Evolutionary conservation across 148 eudicot genomes (phyloP).

Genomic region (Camellia sinensis): DNA sequence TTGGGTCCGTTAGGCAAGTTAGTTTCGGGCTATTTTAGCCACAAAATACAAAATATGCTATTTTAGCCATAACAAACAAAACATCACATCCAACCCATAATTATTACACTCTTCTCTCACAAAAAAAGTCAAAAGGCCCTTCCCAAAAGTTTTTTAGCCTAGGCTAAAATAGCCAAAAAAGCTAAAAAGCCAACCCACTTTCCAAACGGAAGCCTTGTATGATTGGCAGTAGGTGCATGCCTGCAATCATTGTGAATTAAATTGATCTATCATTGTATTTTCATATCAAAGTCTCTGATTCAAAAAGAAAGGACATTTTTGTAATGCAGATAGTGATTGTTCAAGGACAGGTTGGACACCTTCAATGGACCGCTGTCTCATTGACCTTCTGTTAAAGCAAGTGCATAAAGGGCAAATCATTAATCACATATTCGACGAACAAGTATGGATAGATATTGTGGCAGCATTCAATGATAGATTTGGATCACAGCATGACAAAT

Average conservation of each 20-base stretch:
- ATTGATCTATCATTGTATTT: background rate
- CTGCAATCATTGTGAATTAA: background rate
- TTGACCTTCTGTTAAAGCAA: conserved; percentile 20
- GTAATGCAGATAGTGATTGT: conserved; percentile 11
- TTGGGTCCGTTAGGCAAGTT: no score
- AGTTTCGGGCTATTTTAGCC: no score
- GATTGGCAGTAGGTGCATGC: background rate
- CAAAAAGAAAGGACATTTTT: background rate
- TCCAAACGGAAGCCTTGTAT: no score
- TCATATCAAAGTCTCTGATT: background rate
- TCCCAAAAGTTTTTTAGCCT: no score
- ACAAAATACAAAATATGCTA: no score
- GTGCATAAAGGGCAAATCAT: conserved; percentile 6
- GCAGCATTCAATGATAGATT: conserved; percentile 2
- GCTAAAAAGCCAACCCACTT: no score
- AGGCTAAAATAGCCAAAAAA: no score
- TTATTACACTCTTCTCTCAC: no score
- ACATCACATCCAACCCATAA: no score
- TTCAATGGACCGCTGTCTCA: conserved; percentile 18
- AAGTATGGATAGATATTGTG: background rate
- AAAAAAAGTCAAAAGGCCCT: no score
- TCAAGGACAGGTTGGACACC: conserved; percentile 17
- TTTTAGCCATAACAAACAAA: no score
- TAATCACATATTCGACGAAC: background rate
- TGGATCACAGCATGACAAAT: conserved; percentile 6